phyloP scores from a whole-genome alignment of 2,329 filamentous ascomycete species.

The Arthroderma uncinatum region DNA sequence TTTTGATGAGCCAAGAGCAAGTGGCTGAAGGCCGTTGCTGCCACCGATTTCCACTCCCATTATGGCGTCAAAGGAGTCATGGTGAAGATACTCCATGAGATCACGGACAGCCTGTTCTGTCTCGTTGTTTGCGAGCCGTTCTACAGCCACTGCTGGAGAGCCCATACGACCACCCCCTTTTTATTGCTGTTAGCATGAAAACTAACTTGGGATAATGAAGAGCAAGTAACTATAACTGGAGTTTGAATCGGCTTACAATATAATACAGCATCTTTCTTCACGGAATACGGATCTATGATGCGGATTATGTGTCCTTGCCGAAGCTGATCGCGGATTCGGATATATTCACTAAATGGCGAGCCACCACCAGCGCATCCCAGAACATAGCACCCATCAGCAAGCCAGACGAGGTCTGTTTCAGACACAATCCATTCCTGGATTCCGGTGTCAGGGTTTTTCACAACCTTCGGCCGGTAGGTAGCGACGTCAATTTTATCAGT shows the following conservation, averaged over 20 bases:
- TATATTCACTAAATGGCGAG: slow-evolving; percentile 35
- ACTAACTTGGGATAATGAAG: not conserved
- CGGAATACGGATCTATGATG: slow-evolving; percentile 32
- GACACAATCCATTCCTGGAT: slow-evolving; percentile 33
- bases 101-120: slow-evolving; percentile 34
- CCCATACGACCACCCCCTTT: slow-evolving; percentile 46
- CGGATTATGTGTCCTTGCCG: slow-evolving; percentile 31
- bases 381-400: slow-evolving; percentile 40
- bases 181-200: not conserved
- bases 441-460: slow-evolving; percentile 19
- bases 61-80: slow-evolving; percentile 43
- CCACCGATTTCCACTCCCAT: slow-evolving; percentile 58
- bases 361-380: slow-evolving; percentile 41
- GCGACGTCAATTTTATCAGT: slow-evolving; percentile 19
- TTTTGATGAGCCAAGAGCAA: slow-evolving; percentile 45
- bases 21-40: slow-evolving; percentile 49
- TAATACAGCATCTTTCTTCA: slow-evolving; percentile 36
- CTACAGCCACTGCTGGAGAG: slow-evolving; percentile 49
- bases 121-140: slow-evolving; percentile 50
- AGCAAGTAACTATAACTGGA: slow-evolving; percentile 7
- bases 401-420: slow-evolving; percentile 36
- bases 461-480: slow-evolving; percentile 33
- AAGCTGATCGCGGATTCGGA: slow-evolving; percentile 34
- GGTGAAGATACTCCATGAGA: slow-evolving; percentile 42
- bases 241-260: slow-evolving; percentile 34